Percentiles rank a stretch among this genome's conserved stretches.
Evolutionary conservation across 1,284 basidiomycete genomes (phyloP).

Genomic region (Sanguinoderma infundibulare): DNA sequence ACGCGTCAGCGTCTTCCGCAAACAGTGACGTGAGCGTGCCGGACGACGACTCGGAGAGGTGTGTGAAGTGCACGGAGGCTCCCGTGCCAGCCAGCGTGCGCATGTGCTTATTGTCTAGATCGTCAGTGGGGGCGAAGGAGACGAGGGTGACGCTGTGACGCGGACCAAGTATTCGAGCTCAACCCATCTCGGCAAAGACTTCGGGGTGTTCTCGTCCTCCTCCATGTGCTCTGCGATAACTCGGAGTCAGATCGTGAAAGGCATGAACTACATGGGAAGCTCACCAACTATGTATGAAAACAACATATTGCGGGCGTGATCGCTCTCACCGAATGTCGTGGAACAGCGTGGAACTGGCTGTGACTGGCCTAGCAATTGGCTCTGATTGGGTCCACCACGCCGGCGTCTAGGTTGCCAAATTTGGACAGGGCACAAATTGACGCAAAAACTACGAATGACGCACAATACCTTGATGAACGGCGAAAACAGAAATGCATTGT

Average conservation of each 20-base stretch:
- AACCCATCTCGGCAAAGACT: slow-evolving; percentile 86
- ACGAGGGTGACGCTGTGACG: background rate
- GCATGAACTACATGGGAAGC: background rate
- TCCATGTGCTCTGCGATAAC: slow-evolving; percentile 96
- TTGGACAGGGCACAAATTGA: no score
- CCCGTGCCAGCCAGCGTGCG: slow-evolving; percentile 70
- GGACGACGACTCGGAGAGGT: slow-evolving; percentile 75
- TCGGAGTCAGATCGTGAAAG: background rate
- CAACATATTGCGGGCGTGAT: slow-evolving; percentile 11
- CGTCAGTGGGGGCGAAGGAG: background rate
- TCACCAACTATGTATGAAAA: slow-evolving; percentile 46
- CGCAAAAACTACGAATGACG: no score
- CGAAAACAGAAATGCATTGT: no score
- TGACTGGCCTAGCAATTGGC: background rate
- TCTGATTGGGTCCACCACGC: no score
- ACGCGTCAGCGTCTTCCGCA: slow-evolving; percentile 24
- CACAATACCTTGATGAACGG: no score
- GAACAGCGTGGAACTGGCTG: background rate
- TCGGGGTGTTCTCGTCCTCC: slow-evolving; percentile 80
- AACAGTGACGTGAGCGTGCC: slow-evolving; percentile 57
- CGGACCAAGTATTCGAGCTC: slow-evolving; percentile 73
- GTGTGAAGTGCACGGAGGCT: slow-evolving; percentile 80
- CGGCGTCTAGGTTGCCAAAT: no score
- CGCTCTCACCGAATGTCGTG: background rate
- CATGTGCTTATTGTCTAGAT: slow-evolving; percentile 72